phyloP scores from a whole-genome alignment of 2,329 filamentous ascomycete species.

The Alternaria sp. region DNA sequence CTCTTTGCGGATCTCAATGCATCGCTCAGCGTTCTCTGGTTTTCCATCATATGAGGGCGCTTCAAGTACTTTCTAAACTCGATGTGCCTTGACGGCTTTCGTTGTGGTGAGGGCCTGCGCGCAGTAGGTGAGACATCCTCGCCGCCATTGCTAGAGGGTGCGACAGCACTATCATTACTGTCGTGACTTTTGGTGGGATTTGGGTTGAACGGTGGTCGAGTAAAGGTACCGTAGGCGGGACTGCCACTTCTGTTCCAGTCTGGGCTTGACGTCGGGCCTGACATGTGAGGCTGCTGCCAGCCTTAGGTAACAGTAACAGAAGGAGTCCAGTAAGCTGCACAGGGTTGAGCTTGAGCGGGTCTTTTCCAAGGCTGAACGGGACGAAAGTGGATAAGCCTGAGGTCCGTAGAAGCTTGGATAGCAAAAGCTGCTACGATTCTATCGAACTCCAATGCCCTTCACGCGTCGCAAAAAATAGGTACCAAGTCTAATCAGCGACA shows the following conservation, averaged over 20 bases:
- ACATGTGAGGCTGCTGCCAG: slow-evolving; percentile 30
- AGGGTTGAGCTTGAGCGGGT: slow-evolving; percentile 3
- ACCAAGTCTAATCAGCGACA: neutral
- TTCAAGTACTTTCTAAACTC: slow-evolving; percentile 44
- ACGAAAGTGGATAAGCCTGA: slow-evolving; percentile 13
- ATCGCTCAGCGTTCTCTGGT: slow-evolving; percentile 48
- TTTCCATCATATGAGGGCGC: slow-evolving; percentile 43
- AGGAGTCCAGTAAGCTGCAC: slow-evolving; percentile 2
- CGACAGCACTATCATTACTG: slow-evolving; percentile 30
- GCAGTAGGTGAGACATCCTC: slow-evolving; percentile 36
- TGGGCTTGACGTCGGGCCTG: slow-evolving; percentile 39
- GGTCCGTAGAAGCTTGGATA: slow-evolving; percentile 3
- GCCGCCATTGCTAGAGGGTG: slow-evolving; percentile 24
- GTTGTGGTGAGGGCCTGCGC: slow-evolving; percentile 23
- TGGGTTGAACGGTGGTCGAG: slow-evolving; percentile 26
- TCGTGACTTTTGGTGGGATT: slow-evolving; percentile 21
- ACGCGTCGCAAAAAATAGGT: neutral
- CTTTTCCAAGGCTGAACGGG: neutral
- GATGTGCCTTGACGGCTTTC: slow-evolving; percentile 39
- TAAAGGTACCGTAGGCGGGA: slow-evolving; percentile 37
- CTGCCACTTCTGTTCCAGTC: slow-evolving; percentile 31
- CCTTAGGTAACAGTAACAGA: slow-evolving; percentile 2
- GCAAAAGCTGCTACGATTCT: slow-evolving; percentile 10
- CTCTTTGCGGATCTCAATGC: slow-evolving; percentile 51
- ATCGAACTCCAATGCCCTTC: slow-evolving; percentile 3